These are phyloP conservation scores for Mallotus nudiflorus DNA, from an alignment of 345 rosid species.

Conservation along the genomic window DNA sequence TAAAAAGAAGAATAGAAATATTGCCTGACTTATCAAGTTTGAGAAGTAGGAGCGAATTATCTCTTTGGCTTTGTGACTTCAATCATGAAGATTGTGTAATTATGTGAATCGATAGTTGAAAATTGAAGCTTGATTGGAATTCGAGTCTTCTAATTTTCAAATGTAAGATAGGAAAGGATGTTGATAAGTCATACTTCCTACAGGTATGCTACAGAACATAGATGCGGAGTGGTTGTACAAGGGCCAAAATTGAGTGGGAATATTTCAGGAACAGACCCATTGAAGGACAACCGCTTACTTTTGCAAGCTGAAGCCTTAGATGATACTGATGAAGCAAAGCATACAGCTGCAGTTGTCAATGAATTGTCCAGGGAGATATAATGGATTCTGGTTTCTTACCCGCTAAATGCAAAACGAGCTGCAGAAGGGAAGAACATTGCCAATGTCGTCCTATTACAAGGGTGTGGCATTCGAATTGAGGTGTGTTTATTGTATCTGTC, in stretches of 20 bases:
- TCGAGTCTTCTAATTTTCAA: background rate
- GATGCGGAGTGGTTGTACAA: slow-evolving; percentile 96
- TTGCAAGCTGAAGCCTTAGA: slow-evolving; percentile 77
- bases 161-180: slow-evolving; percentile 2
- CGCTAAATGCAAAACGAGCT: slow-evolving; percentile 64
- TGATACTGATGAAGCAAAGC: slow-evolving; percentile 81
- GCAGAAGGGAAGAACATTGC: slow-evolving; percentile 84
- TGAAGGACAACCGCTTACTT: slow-evolving; percentile 83
- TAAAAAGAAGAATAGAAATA: too few relatives aligned
- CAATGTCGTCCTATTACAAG: slow-evolving; percentile 84
- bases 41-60: background rate
- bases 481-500: slow-evolving; percentile 34
- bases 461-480: slow-evolving; percentile 96
- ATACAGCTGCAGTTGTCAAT: slow-evolving; percentile 80
- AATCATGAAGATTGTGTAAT: background rate
- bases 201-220: slow-evolving; percentile 96
- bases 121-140: background rate
- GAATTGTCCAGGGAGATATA: slow-evolving; percentile 84
- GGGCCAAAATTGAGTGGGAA: slow-evolving; percentile 91
- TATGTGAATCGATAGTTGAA: background rate
- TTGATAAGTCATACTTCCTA: slow-evolving; percentile 8
- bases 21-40: background rate
- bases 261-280: slow-evolving; percentile 94
- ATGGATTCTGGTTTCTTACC: slow-evolving; percentile 65
- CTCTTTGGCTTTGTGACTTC: background rate